A percentile compares a stretch with the other conserved stretches of the same genome.
Conservation (phyloP, 163 green algal species). For the Volvox carteri region DNA sequence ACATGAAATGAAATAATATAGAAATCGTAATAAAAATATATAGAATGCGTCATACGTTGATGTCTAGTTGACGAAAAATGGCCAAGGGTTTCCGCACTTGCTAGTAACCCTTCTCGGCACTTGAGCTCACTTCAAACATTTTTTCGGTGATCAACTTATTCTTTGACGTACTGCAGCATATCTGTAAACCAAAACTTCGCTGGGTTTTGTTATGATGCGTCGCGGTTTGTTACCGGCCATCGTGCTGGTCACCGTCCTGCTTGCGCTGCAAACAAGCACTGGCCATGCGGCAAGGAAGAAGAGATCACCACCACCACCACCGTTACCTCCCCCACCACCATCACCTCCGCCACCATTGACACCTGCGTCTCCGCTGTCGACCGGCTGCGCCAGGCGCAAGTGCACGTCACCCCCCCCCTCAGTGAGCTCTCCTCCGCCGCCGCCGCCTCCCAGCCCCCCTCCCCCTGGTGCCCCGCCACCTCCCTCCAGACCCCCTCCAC, state of each 20-base stretch:
- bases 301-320: neutral
- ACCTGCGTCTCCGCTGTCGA: neutral
- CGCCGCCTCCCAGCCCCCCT: neutral
- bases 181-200: no score
- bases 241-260: neutral
- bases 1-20: no score
- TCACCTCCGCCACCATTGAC: neutral
- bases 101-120: no score
- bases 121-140: no score
- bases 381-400: neutral
- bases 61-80: no score
- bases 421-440: neutral
- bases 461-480: neutral
- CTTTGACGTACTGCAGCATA: no score
- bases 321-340: neutral
- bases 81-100: no score
- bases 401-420: neutral
- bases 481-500: neutral
- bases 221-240: conserved; percentile 1
- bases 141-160: no score
- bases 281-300: conserved; percentile 9
- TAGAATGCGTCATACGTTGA: no score
- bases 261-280: neutral
- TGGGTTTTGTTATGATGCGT: neutral
- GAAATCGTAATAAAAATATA: no score